Evolutionary conservation across 305 asterid genomes (phyloP).

Genomic region (Caryopteris hybrid): DNA sequence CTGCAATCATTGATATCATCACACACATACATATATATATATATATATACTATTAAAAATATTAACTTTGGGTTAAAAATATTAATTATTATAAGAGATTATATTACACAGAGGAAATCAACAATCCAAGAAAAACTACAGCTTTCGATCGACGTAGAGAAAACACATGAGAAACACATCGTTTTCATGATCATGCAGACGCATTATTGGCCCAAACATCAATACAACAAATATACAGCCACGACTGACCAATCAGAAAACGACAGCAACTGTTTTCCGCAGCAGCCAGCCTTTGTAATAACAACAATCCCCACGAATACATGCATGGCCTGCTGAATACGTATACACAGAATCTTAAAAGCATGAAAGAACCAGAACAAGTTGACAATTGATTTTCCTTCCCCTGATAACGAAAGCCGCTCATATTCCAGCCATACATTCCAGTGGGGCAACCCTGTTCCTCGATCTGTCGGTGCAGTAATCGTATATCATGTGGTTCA

Average conservation of each 20-base stretch:
- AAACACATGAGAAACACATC: background rate
- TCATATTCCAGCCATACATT: conserved; percentile 57
- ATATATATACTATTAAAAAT: too few species aligned
- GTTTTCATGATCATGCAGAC: conserved; percentile 25
- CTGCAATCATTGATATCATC: too few species aligned
- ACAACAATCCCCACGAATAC: too few species aligned
- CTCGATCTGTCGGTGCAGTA: conserved; percentile 69
- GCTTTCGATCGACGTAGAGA: background rate
- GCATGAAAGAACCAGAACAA: background rate
- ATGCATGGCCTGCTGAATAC: too few species aligned
- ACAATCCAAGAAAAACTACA: conserved; percentile 1
- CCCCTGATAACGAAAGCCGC: background rate
- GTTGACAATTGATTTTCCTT: background rate
- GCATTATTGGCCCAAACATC: conserved; percentile 26
- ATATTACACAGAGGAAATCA: background rate
- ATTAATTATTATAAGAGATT: too few species aligned
- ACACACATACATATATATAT: too few species aligned
- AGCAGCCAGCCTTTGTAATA: too few species aligned
- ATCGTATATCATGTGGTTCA: conserved; percentile 59
- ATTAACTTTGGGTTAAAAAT: too few species aligned
- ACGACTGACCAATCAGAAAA: too few species aligned
- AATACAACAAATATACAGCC: too few species aligned
- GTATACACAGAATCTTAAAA: background rate
- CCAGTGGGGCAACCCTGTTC: conserved; percentile 46
- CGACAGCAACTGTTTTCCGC: too few species aligned